Evolutionary conservation across 495 filamentous ascomycete species (phyloP), one percentile per base, ranked within the genome.

Genomic region (Penicillium samsonianum): DNA sequence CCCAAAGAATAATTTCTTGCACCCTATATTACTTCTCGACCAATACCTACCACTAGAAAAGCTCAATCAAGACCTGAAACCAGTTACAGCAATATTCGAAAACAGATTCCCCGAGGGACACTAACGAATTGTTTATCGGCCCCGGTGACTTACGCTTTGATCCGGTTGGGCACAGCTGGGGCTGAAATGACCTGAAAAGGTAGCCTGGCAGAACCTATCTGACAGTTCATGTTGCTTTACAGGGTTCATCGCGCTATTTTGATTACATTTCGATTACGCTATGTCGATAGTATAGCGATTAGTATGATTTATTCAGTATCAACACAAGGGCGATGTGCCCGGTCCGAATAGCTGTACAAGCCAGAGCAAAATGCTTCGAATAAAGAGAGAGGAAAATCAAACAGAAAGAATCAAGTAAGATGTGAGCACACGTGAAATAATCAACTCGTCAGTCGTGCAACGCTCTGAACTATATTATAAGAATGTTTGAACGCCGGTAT

Each of bases 131-230:
- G n/a, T n/a, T n/a, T n/a, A n/a, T n/a, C n/a, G n/a, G n/a, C n/a
- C n/a, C n/a, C n/a, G 53, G 43, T 63, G 60, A 66, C 61, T 55
- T 50, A 53, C 64, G 60, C 64, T 57, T 58, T 55, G 64, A 61
- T 63, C 53, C 37, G 55, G 38, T 62, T 57, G 48, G 61, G 61
- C 61, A 60, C 56, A 11, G 9, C 26, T 60, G 60, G 53, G 61
- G 57, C 60, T 25, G 53, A 37, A n/a, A 28, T 35, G 28, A 40
- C 20, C 40, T 23, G 28, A 17, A 14, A n/a, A 17, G 23, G 23
- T 2, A 25, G 23, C 23, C 23, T 33, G 12, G 26, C 37, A 58
- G 12, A 25, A n/a, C 2, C 10, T 22, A 57, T 7, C 1, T 45
- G 23, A 35, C 7, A 28, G 43, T 23, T 49, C 59, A 52, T 20